Evolutionary conservation across 331 rosid genomes (phyloP).

Genomic region (Erythrophleum ivorense): DNA sequence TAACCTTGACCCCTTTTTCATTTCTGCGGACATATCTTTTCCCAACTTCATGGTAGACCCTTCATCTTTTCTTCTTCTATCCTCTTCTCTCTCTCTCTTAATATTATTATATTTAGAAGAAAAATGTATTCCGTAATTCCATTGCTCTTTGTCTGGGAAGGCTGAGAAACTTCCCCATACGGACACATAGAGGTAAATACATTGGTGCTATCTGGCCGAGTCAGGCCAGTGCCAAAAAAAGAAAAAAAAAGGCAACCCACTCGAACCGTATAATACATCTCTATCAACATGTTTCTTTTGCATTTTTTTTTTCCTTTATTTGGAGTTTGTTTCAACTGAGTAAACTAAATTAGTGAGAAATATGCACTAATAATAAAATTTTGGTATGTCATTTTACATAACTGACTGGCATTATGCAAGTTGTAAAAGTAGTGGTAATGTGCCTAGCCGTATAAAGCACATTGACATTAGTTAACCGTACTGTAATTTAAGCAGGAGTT

Average conservation of each 20-base stretch:
- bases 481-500: slow-evolving; percentile 15
- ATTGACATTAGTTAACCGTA: background rate
- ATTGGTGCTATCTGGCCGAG: no score
- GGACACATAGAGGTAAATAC: no score
- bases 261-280: no score
- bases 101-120: background rate
- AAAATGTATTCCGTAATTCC: background rate
- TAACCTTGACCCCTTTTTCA: slow-evolving; percentile 49
- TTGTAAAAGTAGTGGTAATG: background rate
- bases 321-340: background rate
- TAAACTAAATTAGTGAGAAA: background rate
- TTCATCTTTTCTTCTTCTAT: slow-evolving; percentile 35
- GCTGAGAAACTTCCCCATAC: background rate
- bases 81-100: background rate
- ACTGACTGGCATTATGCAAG: background rate
- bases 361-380: background rate
- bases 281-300: background rate
- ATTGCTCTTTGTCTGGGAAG: background rate
- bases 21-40: slow-evolving; percentile 43
- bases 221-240: no score
- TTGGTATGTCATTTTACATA: background rate
- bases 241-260: no score
- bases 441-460: background rate
- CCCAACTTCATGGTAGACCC: slow-evolving; percentile 57
- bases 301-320: background rate